These are phyloP conservation scores for Linum lewisii DNA, from an alignment of 345 rosid genomes.

Conservation along the genomic window DNA sequence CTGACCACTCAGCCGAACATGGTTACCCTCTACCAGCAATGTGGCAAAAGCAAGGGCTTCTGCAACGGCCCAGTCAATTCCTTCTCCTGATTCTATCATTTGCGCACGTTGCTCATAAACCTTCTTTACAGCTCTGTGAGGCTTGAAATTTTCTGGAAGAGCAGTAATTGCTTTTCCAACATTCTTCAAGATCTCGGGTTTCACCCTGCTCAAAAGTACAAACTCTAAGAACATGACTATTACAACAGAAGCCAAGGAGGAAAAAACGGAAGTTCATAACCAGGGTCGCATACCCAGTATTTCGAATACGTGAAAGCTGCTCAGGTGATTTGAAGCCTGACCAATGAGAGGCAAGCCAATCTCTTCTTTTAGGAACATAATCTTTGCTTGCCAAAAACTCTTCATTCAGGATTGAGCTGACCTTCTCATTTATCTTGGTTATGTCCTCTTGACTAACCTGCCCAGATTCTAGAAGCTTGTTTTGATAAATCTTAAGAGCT, in stretches of 20 bases:
- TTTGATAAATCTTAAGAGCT: constrained; percentile 55
- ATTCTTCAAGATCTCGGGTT: constrained; percentile 74
- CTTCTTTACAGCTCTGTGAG: constrained; percentile 70
- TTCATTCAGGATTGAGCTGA: constrained; percentile 56
- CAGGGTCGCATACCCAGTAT: constrained; percentile 48
- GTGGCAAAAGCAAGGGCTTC: constrained; percentile 83
- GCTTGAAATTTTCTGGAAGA: constrained; percentile 61
- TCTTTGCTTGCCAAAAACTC: constrained; percentile 66
- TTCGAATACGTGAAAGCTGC: constrained; percentile 64
- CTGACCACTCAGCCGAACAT: constrained; percentile 83
- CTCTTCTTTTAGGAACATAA: constrained; percentile 56
- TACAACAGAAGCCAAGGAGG: neutral
- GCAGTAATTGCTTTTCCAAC: constrained; percentile 66
- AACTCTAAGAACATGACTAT: neutral
- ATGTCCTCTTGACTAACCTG: constrained; percentile 53
- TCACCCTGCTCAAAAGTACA: constrained; percentile 40
- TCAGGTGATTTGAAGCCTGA: constrained; percentile 73
- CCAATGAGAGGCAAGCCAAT: constrained; percentile 86
- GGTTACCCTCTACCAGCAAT: constrained; percentile 74
- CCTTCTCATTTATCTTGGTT: constrained; percentile 45
- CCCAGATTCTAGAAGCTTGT: constrained; percentile 53
- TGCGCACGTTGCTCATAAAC: constrained; percentile 66
- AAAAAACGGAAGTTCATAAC: constrained; percentile 7
- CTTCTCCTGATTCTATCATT: constrained; percentile 74
- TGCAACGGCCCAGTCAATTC: constrained; percentile 79